Percentiles rank a stretch among this genome's conserved stretches.
These are phyloP conservation scores for Xylariaceae sp. DNA, from an alignment of 2,329 filamentous ascomycete species.

Conservation along the genomic window DNA sequence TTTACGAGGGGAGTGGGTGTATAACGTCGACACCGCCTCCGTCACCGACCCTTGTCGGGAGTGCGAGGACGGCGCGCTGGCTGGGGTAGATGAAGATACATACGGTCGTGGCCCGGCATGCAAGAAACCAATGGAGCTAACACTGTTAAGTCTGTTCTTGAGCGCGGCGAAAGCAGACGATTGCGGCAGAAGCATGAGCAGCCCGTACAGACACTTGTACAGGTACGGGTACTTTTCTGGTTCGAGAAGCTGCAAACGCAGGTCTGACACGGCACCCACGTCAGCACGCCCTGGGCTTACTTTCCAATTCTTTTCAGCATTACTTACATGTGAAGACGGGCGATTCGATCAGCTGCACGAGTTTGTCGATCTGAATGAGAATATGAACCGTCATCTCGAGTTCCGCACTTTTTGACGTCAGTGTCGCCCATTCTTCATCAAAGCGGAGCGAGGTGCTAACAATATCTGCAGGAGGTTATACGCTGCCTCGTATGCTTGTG, in stretches of 20 bases:
- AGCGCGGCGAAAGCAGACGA: slow-evolving; percentile 94
- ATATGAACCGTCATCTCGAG: slow-evolving; percentile 99
- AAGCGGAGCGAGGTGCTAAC: slow-evolving; percentile 44
- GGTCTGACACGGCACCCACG: slow-evolving; percentile 53
- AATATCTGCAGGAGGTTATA: slow-evolving; percentile 96
- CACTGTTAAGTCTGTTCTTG: slow-evolving; percentile 94
- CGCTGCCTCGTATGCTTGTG: slow-evolving; percentile 96
- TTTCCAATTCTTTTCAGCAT: neutral
- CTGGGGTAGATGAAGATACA: slow-evolving; percentile 36
- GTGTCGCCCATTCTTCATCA: neutral
- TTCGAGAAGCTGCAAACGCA: slow-evolving; percentile 90
- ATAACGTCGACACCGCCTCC: slow-evolving; percentile 29
- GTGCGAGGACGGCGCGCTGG: slow-evolving; percentile 26
- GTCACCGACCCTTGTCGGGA: slow-evolving; percentile 32
- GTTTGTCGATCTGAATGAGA: slow-evolving; percentile 96
- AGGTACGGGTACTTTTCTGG: slow-evolving; percentile 92
- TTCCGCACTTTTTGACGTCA: slow-evolving; percentile 64
- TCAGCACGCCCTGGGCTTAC: slow-evolving; percentile 2
- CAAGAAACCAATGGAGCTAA: slow-evolving; percentile 93
- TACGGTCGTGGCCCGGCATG: slow-evolving; percentile 78
- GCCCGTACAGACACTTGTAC: slow-evolving; percentile 95
- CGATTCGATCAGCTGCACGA: slow-evolving; percentile 93
- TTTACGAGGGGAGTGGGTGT: slow-evolving; percentile 26
- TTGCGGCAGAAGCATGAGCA: slow-evolving; percentile 97
- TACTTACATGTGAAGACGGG: slow-evolving; percentile 91